Evolutionary conservation across 176 grass and related monocot genomes (phyloP).

Genomic region (Cenchrus americanus): DNA sequence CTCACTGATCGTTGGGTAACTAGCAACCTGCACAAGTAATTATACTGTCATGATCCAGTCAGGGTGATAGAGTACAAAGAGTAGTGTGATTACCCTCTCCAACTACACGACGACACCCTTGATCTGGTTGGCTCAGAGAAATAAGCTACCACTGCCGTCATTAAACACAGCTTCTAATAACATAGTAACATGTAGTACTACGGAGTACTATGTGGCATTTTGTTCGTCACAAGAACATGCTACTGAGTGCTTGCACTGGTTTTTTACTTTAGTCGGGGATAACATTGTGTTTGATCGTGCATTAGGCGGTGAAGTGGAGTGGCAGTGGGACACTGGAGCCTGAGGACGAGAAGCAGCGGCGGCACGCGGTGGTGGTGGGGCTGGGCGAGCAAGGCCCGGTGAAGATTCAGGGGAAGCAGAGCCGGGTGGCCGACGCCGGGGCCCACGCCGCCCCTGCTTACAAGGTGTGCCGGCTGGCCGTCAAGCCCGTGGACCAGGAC

Average conservation of each 20-base stretch:
- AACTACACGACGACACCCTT: too few species aligned
- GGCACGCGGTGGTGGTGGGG: constrained; percentile 38
- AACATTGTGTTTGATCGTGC: background rate
- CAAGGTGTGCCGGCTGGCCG: background rate
- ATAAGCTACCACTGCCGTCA: too few species aligned
- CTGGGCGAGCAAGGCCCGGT: constrained; percentile 12
- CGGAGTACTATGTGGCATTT: background rate
- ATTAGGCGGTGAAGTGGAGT: constrained; percentile 34
- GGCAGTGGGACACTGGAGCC: background rate
- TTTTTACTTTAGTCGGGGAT: background rate
- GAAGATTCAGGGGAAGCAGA: constrained; percentile 31
- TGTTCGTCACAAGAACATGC: background rate
- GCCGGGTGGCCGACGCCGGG: constrained; percentile 14
- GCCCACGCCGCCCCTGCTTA: background rate
- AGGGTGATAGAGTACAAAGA: background rate
- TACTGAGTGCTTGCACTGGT: background rate
- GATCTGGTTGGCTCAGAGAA: too few species aligned
- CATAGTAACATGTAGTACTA: background rate
- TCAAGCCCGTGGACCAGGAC: constrained; percentile 46
- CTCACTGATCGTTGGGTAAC: background rate
- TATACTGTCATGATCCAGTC: background rate
- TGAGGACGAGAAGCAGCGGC: background rate
- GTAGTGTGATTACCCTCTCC: too few species aligned
- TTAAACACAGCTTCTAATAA: too few species aligned
- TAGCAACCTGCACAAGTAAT: background rate